Evolutionary conservation across 2,329 filamentous ascomycete species (phyloP).

Genomic region (Aspergillus pseudonomiae): DNA sequence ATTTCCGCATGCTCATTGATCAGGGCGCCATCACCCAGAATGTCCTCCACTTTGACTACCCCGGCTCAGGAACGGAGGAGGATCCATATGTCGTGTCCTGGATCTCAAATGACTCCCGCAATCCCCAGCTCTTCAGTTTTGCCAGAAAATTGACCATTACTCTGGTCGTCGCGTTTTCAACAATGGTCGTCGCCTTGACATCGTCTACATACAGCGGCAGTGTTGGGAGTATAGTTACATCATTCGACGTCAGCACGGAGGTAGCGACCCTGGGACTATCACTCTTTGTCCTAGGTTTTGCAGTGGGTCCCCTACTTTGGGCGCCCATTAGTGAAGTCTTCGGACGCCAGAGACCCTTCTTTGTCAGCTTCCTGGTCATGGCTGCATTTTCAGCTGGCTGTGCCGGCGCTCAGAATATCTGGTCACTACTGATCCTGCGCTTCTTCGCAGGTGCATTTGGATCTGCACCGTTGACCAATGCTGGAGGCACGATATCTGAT

Average conservation of each 20-base stretch:
- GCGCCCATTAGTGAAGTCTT: conserved; percentile 48
- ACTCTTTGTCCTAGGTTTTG: conserved; percentile 33
- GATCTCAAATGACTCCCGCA: conserved; percentile 51
- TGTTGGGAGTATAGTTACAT: conserved; percentile 40
- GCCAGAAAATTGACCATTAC: conserved; percentile 47
- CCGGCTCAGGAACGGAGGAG: conserved; percentile 47
- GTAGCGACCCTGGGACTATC: conserved; percentile 42
- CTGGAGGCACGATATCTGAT: conserved; percentile 6
- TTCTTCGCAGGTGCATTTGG: conserved; percentile 53
- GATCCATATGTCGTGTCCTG: conserved; percentile 52
- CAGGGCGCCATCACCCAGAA: conserved; percentile 16
- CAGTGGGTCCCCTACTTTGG: conserved; percentile 34
- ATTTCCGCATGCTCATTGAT: conserved; percentile 8
- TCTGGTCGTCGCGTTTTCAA: conserved; percentile 45
- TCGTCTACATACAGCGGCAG: conserved; percentile 46
- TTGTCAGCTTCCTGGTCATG: conserved; percentile 4
- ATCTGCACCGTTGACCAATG: conserved; percentile 7
- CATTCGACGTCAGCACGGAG: conserved; percentile 44
- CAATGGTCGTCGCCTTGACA: conserved; percentile 48
- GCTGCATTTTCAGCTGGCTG: conserved; percentile 40
- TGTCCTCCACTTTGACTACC: conserved; percentile 43
- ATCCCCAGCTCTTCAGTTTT: conserved; percentile 45
- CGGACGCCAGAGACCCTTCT: conserved; percentile 39
- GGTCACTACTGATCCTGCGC: conserved; percentile 60
- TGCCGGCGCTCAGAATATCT: conserved; percentile 54